Evolutionary conservation across 108 stramenopile genomes (phyloP).

Genomic region (Mayamaea pseudoterrestris): DNA sequence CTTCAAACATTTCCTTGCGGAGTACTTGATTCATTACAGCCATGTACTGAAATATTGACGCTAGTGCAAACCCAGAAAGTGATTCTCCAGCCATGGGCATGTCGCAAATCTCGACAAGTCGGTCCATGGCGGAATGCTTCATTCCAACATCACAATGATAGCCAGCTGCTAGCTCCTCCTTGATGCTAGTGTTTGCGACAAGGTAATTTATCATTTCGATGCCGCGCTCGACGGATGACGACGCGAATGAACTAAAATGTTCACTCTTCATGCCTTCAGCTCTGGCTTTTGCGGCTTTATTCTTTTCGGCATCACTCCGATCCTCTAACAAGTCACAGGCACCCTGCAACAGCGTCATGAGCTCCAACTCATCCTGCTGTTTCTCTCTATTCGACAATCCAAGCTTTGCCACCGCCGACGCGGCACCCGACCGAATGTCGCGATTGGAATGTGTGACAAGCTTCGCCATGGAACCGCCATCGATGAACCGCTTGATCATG

Average conservation of each 20-base stretch:
- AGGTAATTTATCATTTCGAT: constrained; percentile 88
- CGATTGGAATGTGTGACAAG: constrained; percentile 46
- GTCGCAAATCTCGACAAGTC: constrained; percentile 62
- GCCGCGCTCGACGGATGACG: constrained; percentile 76
- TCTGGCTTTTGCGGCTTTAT: constrained; percentile 5
- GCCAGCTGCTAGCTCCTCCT: constrained; percentile 86
- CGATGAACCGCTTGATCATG: constrained; percentile 33
- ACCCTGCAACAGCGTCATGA: constrained; percentile 58
- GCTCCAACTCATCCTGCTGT: constrained; percentile 50
- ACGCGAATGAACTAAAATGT: constrained; percentile 16
- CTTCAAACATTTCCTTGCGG: constrained; percentile 75
- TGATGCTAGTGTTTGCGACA: constrained; percentile 71
- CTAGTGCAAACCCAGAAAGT: constrained; percentile 75
- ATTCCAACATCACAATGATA: constrained; percentile 35
- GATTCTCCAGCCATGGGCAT: constrained; percentile 13
- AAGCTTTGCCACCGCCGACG: constrained; percentile 75
- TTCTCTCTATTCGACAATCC: constrained; percentile 55
- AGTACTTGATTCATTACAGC: constrained; percentile 79
- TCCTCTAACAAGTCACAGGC: constrained; percentile 68
- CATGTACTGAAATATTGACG: constrained; percentile 70
- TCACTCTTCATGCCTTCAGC: constrained; percentile 9
- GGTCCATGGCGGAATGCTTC: constrained; percentile 36
- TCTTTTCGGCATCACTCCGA: constrained; percentile 19
- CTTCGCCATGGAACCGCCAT: constrained; percentile 36
- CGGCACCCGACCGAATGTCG: constrained; percentile 69